Evolutionary conservation across 208 protist genomes (phyloP), one percentile per base, ranked within the genome.

Genomic region (Trypanosoma mega): DNA sequence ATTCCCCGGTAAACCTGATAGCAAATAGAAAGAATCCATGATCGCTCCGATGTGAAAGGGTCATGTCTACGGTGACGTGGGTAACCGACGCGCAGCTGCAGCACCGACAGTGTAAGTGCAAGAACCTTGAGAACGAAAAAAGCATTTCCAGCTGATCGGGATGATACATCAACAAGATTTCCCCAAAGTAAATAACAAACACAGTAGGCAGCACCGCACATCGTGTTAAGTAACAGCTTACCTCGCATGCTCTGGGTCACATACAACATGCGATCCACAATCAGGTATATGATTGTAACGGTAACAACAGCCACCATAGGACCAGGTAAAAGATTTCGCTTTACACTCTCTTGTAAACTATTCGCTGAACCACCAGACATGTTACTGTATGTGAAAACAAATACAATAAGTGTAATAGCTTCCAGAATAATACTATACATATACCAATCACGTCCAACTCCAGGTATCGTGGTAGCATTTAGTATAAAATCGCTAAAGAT

Each of bases 221-320:
- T 4, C 27, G 54, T 44, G 47, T 94, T 87, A 34, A 71, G 33
- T 1, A 78, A 21, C 16, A 82, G 58, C 68, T 93, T 93, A 16
- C 61, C 70, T 14, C 37, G 39, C 66, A 84, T 73, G 51, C 47
- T 54, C 12, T 63, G 65, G 49, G 55, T 64, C 16, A 92, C 65
- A 59, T 93, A 96, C 6, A 93, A 34, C 52, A 87, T 72, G 34
- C 90, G 76, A 47, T 96, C 85, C n/a, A 73, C 53, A 11, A 92
- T 70, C 24, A 92, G 72, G 2, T 76, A 54, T 31, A 89, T 30
- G 26, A 90, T 74, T n/a, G 72, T 78, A 29, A 88, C 12, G 41
- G 80, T 61, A 9, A 91, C 48, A 39, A 85, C 55, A 48, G 89
- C 49, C n/a, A 87, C 90, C 41, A 96, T 68, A 14, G 63, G 54